These are phyloP conservation scores for Globisporangium heterothallicum DNA, from an alignment of 352 stramenopile species.

Conservation along the genomic window DNA sequence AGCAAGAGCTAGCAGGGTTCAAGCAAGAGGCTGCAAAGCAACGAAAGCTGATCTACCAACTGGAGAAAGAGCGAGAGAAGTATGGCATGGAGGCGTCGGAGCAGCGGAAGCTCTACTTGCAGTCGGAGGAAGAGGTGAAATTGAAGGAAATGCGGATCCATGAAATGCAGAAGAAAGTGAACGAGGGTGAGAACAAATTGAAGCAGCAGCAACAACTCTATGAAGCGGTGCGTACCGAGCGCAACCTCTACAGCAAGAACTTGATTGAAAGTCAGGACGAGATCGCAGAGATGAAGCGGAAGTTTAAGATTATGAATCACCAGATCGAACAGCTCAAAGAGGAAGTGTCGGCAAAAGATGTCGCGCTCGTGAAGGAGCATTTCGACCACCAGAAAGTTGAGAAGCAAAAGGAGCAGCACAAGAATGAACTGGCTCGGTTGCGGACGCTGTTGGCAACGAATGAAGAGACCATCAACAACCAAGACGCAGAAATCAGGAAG, in stretches of 20 bases:
- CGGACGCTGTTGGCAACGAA: conserved; percentile 84
- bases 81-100: conserved; percentile 85
- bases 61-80: conserved; percentile 92
- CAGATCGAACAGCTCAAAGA: conserved; percentile 96
- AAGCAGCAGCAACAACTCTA: conserved; percentile 97
- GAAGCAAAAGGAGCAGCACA: conserved; percentile 92
- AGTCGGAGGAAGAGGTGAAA: conserved; percentile 78
- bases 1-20: conserved; percentile 77
- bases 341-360: conserved; percentile 93
- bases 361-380: conserved; percentile 94
- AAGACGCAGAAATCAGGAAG: conserved; percentile 92
- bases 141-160: conserved; percentile 78
- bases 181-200: conserved; percentile 90
- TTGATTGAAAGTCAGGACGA: conserved; percentile 95
- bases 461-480: conserved; percentile 92
- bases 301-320: conserved; percentile 96
- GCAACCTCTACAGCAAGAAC: conserved; percentile 95
- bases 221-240: conserved; percentile 90
- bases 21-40: conserved; percentile 86
- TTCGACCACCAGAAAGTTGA: conserved; percentile 95
- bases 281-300: conserved; percentile 95
- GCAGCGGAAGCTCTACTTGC: conserved; percentile 80
- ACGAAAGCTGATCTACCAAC: conserved; percentile 86
- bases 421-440: conserved; percentile 90
- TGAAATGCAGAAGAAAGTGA: conserved; percentile 85